These are phyloP conservation scores for Onygena corvina DNA, from an alignment of 2,329 filamentous ascomycete genomes.

Conservation along the genomic window DNA sequence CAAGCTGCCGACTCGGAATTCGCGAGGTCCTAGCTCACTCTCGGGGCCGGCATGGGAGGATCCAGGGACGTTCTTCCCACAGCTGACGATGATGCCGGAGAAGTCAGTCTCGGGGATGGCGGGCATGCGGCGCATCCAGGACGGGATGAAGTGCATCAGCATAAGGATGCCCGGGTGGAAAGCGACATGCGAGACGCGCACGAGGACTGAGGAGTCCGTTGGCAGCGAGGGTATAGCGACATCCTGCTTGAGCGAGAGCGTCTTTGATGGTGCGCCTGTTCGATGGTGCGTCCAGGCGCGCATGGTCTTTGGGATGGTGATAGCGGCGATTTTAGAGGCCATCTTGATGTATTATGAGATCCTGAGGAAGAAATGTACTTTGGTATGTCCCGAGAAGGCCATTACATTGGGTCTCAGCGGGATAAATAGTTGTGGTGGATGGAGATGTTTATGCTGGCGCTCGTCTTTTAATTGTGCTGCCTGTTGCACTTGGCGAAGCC, in stretches of 20 bases:
- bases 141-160: constrained; percentile 12
- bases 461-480: neutral
- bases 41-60: neutral
- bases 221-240: constrained; percentile 7
- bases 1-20: constrained; percentile 9
- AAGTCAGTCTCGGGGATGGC: constrained; percentile 14
- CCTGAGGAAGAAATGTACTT: neutral
- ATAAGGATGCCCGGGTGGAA: constrained; percentile 12
- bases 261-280: constrained; percentile 7
- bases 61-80: constrained; percentile 7
- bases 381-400: neutral
- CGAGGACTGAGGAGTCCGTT: constrained; percentile 12
- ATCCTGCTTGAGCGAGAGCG: constrained; percentile 9
- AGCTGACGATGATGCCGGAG: constrained; percentile 11
- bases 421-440: neutral
- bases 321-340: neutral
- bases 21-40: neutral
- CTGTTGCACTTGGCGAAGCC: neutral
- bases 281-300: constrained; percentile 8
- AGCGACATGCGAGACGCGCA: constrained; percentile 14
- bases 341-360: neutral
- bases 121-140: constrained; percentile 10
- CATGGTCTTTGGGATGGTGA: constrained; percentile 7
- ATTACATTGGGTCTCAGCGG: neutral
- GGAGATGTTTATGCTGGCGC: neutral